A percentile compares a stretch with the other conserved stretches of the same genome.
Conservation (phyloP, 2,329 filamentous ascomycete species). For the Apiospora rasikravindrae region DNA sequence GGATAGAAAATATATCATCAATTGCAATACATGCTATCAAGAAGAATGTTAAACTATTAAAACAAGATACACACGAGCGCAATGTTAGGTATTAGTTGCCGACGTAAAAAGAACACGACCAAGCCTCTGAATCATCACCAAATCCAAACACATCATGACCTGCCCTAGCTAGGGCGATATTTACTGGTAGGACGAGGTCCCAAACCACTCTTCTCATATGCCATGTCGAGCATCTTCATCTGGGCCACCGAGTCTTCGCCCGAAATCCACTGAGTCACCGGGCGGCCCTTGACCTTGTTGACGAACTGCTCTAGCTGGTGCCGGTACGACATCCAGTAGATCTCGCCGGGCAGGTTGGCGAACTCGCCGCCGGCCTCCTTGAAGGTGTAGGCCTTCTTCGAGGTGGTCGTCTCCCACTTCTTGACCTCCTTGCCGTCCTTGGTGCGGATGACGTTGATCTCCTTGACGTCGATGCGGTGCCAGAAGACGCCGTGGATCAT, state of each 20-base stretch:
- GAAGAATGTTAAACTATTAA: too few species aligned
- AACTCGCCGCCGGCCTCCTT: constrained; percentile 36
- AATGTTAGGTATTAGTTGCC: too few species aligned
- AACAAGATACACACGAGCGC: too few species aligned
- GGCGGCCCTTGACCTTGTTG: constrained; percentile 46
- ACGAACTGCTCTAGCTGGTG: constrained; percentile 56
- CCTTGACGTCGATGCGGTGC: constrained; percentile 44
- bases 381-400: constrained; percentile 43
- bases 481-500: constrained; percentile 35
- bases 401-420: constrained; percentile 32
- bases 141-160: too few species aligned
- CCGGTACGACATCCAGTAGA: constrained; percentile 50
- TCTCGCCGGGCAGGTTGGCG: constrained; percentile 37
- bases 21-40: too few species aligned
- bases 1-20: too few species aligned
- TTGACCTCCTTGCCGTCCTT: constrained; percentile 29
- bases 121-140: too few species aligned
- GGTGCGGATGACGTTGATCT: constrained; percentile 39
- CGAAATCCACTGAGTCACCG: constrained; percentile 46
- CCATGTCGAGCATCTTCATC: constrained; percentile 53
- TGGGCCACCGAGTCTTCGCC: constrained; percentile 48
- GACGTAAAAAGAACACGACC: too few species aligned
- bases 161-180: too few species aligned
- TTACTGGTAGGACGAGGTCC: constrained; percentile 28
- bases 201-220: constrained; percentile 48